These are phyloP conservation scores for Podila horticola DNA, from an alignment of 192 early-diverging fungal genomes.

Conservation along the genomic window DNA sequence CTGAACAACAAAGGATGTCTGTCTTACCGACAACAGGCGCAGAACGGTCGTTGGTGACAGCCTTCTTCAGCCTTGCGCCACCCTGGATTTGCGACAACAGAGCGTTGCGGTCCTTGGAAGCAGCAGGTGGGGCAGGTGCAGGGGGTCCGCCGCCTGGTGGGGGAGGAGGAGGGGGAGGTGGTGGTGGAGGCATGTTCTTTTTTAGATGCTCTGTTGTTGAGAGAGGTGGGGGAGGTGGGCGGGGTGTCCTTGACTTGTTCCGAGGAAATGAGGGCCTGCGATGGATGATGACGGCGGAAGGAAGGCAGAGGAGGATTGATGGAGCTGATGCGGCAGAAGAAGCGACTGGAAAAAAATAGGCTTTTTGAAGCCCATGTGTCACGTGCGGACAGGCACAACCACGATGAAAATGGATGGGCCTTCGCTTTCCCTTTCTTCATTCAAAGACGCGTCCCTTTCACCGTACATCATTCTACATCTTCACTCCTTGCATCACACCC, in stretches of 20 bases:
- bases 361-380: too few relatives aligned
- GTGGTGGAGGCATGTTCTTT: constrained; percentile 45
- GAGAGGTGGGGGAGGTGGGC: neutral
- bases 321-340: too few relatives aligned
- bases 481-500: neutral
- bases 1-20: neutral
- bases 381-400: too few relatives aligned
- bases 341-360: too few relatives aligned
- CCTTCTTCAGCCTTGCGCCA: constrained; percentile 73
- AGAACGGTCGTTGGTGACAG: constrained; percentile 79
- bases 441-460: neutral
- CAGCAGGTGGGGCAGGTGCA: constrained; percentile 10
- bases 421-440: neutral
- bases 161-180: constrained; percentile 54
- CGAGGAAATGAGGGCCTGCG: too few relatives aligned
- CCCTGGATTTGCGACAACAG: constrained; percentile 79
- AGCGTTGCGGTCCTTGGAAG: constrained; percentile 58
- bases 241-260: too few relatives aligned
- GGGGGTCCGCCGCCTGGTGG: constrained; percentile 49
- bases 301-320: too few relatives aligned
- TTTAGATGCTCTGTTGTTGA: neutral
- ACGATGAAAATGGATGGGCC: too few relatives aligned
- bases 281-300: too few relatives aligned
- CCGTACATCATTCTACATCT: neutral
- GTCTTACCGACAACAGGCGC: constrained; percentile 60